A percentile compares a stretch with the other conserved stretches of the same genome.
Evolutionary conservation across 2,329 filamentous ascomycete species (phyloP).

Genomic region (Grosmannia serpens): DNA sequence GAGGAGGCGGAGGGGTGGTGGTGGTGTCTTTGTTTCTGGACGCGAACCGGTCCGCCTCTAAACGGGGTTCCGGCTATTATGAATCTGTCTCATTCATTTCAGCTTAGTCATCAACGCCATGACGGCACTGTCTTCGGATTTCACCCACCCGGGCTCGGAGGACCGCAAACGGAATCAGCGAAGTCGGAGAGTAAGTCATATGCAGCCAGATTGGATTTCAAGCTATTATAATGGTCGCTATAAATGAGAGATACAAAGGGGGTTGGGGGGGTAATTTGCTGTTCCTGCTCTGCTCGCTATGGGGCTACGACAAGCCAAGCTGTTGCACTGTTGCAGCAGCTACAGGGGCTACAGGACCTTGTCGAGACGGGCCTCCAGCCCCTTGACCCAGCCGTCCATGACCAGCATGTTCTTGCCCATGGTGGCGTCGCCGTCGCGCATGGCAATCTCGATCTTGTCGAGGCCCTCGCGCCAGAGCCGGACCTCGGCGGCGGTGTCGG

Average conservation of each 20-base stretch:
- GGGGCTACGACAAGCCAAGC: background rate
- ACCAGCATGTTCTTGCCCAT: constrained; percentile 71
- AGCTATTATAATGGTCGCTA: background rate
- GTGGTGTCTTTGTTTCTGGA: too few relatives aligned
- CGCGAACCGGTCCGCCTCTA: too few relatives aligned
- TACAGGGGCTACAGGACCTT: constrained; percentile 31
- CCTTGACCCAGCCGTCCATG: constrained; percentile 84
- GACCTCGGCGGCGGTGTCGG: constrained; percentile 73
- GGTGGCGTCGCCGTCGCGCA: constrained; percentile 56
- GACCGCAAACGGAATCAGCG: background rate
- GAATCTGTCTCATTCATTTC: too few relatives aligned
- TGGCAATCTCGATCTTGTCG: constrained; percentile 63
- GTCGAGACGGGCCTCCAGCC: constrained; percentile 66
- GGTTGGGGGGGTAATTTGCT: background rate
- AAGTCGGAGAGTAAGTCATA: background rate
- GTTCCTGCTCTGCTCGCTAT: background rate
- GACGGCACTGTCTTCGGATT: too few relatives aligned
- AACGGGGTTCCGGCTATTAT: too few relatives aligned
- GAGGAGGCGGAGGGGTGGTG: too few relatives aligned
- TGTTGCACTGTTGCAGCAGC: too few relatives aligned
- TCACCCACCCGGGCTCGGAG: too few relatives aligned
- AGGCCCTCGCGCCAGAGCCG: constrained; percentile 76
- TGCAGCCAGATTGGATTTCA: background rate
- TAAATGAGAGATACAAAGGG: background rate
- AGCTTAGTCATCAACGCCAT: too few relatives aligned